phyloP scores from a whole-genome alignment of 768 basidiomycete genomes.

The Rhodotorula sphaerocarpa region DNA sequence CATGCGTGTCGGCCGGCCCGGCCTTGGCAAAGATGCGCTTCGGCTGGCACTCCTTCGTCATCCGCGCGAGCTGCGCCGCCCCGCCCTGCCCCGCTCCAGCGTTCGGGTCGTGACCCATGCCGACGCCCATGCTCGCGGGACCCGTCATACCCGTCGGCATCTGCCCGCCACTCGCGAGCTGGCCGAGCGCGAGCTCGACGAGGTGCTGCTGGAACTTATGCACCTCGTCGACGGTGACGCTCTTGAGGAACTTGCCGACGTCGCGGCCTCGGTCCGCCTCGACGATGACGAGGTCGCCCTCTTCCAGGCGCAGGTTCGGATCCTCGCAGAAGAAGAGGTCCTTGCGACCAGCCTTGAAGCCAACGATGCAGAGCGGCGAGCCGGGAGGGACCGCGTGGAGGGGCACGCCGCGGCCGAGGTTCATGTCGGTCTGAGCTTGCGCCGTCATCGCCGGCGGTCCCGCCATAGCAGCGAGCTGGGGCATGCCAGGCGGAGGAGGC shows the following conservation, averaged over 20 bases:
- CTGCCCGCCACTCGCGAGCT: constrained; percentile 33
- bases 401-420: constrained; percentile 78
- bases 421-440: constrained; percentile 18
- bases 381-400: constrained; percentile 70
- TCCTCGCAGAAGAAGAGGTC: constrained; percentile 88
- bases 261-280: constrained; percentile 77
- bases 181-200: constrained; percentile 48
- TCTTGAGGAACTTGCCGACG: constrained; percentile 55
- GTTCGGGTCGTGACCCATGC: constrained; percentile 7
- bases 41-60: constrained; percentile 88
- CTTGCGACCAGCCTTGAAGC: constrained; percentile 94
- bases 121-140: constrained; percentile 37
- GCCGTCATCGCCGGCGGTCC: constrained; percentile 6
- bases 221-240: constrained; percentile 62
- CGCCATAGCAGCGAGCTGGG: not conserved
- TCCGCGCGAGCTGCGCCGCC: constrained; percentile 37
- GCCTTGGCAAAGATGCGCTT: constrained; percentile 95
- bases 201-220: constrained; percentile 81
- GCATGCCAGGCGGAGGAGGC: constrained; percentile 5
- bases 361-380: constrained; percentile 89
- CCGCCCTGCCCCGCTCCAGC: constrained; percentile 30
- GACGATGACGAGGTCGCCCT: constrained; percentile 89
- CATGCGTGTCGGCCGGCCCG: constrained; percentile 68
- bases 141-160: constrained; percentile 3
- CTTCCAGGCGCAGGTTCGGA: constrained; percentile 56